Conservation (phyloP, 768 basidiomycete genomes). For the Lactarius pseudohatsudake region DNA sequence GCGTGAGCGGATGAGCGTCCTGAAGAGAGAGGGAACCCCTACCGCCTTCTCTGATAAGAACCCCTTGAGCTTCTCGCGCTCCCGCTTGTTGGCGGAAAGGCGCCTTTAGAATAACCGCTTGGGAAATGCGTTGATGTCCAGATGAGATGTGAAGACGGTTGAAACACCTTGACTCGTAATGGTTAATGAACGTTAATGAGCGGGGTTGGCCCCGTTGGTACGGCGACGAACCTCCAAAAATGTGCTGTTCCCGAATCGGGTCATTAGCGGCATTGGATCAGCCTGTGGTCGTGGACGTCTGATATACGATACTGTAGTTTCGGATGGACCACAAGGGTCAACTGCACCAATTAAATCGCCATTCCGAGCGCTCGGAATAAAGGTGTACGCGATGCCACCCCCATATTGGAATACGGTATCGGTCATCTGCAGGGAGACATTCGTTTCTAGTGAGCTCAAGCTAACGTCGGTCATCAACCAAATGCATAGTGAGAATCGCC, state of each 20-base stretch:
- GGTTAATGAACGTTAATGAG: neutral
- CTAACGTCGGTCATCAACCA: slow-evolving; percentile 38
- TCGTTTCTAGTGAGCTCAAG: slow-evolving; percentile 60
- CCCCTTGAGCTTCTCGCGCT: slow-evolving; percentile 81
- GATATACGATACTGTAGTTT: slow-evolving; percentile 39
- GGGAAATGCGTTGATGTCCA: slow-evolving; percentile 80
- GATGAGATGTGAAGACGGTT: slow-evolving; percentile 71
- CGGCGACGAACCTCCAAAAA: slow-evolving; percentile 39
- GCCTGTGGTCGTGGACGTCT: slow-evolving; percentile 51
- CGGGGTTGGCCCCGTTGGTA: neutral
- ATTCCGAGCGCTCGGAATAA: slow-evolving; percentile 12
- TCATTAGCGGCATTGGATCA: slow-evolving; percentile 50
- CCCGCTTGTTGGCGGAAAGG: slow-evolving; percentile 48
- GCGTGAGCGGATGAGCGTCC: neutral
- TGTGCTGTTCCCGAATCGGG: slow-evolving; percentile 38
- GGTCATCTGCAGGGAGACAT: slow-evolving; percentile 65
- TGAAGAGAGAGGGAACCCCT: slow-evolving; percentile 30
- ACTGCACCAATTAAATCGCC: slow-evolving; percentile 41
- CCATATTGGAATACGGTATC: slow-evolving; percentile 82
- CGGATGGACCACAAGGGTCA: slow-evolving; percentile 79
- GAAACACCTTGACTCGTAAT: slow-evolving; percentile 49
- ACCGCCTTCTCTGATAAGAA: slow-evolving; percentile 76
- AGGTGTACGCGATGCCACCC: slow-evolving; percentile 51
- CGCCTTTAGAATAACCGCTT: slow-evolving; percentile 74
- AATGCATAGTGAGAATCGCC: slow-evolving; percentile 82